Conservation (phyloP, 2,329 filamentous ascomycete species). For the Diaporthe nobilis region DNA sequence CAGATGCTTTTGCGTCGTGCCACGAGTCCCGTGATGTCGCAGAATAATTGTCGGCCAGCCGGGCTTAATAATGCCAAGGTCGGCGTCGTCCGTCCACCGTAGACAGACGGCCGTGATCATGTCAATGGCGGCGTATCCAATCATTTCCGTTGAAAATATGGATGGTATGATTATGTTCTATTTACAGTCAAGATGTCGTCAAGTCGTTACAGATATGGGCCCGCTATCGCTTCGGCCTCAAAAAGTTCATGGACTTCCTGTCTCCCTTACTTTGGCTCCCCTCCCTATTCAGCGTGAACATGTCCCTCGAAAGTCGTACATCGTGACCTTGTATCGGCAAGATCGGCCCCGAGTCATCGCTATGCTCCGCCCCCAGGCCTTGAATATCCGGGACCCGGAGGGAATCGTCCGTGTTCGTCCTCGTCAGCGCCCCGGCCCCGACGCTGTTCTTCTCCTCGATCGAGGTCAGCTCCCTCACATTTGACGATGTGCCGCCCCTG, state of each 20-base stretch:
- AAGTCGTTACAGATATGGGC: neutral
- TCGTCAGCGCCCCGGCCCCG: neutral
- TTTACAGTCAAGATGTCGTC: neutral
- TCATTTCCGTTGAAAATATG: no score
- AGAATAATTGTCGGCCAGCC: neutral
- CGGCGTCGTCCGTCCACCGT: neutral
- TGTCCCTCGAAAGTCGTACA: constrained; percentile 32
- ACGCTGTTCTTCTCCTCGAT: constrained; percentile 33
- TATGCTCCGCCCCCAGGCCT: constrained; percentile 33
- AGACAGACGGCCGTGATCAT: no score
- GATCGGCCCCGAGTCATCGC: constrained; percentile 41
- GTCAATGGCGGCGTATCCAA: neutral
- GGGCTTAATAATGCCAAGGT: no score
- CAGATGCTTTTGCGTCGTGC: neutral
- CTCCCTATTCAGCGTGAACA: neutral
- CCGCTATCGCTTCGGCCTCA: constrained; percentile 11
- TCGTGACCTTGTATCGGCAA: constrained; percentile 39
- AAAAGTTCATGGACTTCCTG: constrained; percentile 15
- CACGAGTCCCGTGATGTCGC: constrained; percentile 3
- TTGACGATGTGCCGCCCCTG: neutral
- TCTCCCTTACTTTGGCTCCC: neutral
- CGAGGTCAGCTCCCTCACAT: constrained; percentile 1
- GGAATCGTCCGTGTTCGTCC: constrained; percentile 36
- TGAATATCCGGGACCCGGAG: constrained; percentile 27
- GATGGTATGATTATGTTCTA: neutral